These are phyloP conservation scores for Alternaria sp. DNA, from an alignment of 2,329 filamentous ascomycete genomes.

Conservation along the genomic window DNA sequence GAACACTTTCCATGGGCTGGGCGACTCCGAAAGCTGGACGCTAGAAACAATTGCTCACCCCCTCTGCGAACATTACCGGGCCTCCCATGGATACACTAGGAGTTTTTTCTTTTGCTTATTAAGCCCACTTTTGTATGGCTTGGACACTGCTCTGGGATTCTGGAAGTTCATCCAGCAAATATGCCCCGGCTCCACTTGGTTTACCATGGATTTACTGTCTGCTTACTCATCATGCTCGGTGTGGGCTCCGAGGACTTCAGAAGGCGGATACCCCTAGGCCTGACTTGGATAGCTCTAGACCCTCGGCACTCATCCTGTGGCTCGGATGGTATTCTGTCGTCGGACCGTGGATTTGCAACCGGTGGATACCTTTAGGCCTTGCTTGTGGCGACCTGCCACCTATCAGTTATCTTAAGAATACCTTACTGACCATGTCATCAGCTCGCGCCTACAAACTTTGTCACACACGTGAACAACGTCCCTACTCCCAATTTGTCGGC, in stretches of 20 bases:
- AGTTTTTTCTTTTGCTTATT: neutral
- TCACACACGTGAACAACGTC: conserved; percentile 92
- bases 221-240: no score
- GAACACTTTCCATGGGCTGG: neutral
- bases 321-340: neutral
- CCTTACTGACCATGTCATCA: conserved; percentile 56
- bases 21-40: neutral
- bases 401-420: neutral
- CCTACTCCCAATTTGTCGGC: conserved; percentile 81
- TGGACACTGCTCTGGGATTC: neutral
- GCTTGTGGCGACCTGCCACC: neutral
- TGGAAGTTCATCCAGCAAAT: neutral
- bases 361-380: neutral
- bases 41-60: neutral
- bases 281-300: neutral
- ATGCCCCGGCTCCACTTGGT: neutral
- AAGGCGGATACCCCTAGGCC: neutral
- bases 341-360: neutral
- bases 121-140: neutral
- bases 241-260: no score
- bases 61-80: neutral
- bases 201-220: neutral
- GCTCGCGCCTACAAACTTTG: conserved; percentile 97
- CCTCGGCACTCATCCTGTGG: conserved; percentile 4
- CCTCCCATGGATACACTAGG: neutral